Conservation (phyloP, 257 asterid genomes). For the Leonotis leonurus region DNA sequence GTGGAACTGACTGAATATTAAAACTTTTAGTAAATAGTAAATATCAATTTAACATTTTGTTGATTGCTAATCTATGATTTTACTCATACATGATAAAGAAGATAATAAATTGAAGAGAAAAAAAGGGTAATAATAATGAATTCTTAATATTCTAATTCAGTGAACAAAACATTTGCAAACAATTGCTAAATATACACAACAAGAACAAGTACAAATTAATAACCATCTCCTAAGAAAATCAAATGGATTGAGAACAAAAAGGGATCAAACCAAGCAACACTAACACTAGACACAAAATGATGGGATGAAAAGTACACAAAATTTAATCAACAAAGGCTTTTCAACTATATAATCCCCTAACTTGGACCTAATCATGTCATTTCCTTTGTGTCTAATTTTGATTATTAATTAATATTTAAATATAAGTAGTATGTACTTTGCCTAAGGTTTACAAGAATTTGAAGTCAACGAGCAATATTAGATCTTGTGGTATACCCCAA, state of each 20-base stretch:
- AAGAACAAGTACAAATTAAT: not conserved
- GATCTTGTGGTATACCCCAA: conserved; percentile 51
- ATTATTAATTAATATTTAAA: not conserved
- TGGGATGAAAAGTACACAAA: conserved; percentile 11
- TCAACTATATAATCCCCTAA: conserved; percentile 7
- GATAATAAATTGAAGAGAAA: no score
- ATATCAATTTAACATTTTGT: no score
- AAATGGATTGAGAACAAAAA: not conserved
- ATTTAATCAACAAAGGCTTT: not conserved
- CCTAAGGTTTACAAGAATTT: not conserved
- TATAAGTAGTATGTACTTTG: conserved; percentile 9
- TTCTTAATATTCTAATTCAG: not conserved
- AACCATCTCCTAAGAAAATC: not conserved
- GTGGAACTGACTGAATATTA: no score
- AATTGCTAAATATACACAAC: not conserved
- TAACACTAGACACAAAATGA: conserved; percentile 4
- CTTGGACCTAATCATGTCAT: conserved; percentile 11
- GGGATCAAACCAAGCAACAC: conserved; percentile 1
- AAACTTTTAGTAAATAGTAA: no score
- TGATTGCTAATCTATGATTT: no score
- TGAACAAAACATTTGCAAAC: not conserved
- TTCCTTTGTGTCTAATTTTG: not conserved
- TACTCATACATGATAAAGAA: no score
- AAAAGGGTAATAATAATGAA: no score
- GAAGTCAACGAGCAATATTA: conserved; percentile 70